Evolutionary conservation across 2,329 filamentous ascomycete genomes (phyloP).

Genomic region (Diplodia scrobiculata): DNA sequence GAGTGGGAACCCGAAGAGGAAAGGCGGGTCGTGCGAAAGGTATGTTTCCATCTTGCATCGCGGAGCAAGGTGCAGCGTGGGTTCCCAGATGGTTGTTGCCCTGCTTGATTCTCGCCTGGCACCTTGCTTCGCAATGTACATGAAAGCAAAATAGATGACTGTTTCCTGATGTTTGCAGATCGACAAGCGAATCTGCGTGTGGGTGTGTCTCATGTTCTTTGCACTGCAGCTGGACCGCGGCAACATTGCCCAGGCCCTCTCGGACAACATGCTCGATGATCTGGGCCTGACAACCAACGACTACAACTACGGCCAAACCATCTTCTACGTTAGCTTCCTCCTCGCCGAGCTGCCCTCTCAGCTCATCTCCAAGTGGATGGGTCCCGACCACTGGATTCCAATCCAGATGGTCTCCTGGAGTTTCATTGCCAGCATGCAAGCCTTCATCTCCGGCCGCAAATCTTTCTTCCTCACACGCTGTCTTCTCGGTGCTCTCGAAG

Average conservation of each 20-base stretch:
- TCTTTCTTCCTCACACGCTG: constrained; percentile 51
- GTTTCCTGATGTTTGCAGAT: constrained; percentile 42
- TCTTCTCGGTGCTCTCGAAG: constrained; percentile 51
- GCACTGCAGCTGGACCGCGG: constrained; percentile 55
- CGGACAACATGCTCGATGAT: constrained; percentile 42
- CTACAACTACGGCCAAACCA: constrained; percentile 47
- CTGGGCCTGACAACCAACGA: constrained; percentile 43
- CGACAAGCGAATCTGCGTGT: constrained; percentile 55
- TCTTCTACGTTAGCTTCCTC: constrained; percentile 84
- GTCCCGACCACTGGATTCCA: constrained; percentile 52
- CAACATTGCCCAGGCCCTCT: constrained; percentile 48
- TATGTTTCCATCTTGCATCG: constrained; percentile 37
- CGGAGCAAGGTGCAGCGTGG: neutral
- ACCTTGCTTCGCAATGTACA: neutral
- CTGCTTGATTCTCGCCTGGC: neutral
- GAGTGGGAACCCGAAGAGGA: constrained; percentile 62
- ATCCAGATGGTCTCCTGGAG: constrained; percentile 52
- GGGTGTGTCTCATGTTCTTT: constrained; percentile 59
- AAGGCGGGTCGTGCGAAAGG: constrained; percentile 57
- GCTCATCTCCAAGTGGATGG: constrained; percentile 51
- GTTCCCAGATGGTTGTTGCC: neutral
- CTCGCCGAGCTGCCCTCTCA: constrained; percentile 52
- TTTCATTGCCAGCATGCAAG: constrained; percentile 65
- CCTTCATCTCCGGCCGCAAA: constrained; percentile 59
- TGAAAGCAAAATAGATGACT: neutral